Conservation (phyloP, 2,329 filamentous ascomycete genomes). For the Aphanoascus verrucosus region DNA sequence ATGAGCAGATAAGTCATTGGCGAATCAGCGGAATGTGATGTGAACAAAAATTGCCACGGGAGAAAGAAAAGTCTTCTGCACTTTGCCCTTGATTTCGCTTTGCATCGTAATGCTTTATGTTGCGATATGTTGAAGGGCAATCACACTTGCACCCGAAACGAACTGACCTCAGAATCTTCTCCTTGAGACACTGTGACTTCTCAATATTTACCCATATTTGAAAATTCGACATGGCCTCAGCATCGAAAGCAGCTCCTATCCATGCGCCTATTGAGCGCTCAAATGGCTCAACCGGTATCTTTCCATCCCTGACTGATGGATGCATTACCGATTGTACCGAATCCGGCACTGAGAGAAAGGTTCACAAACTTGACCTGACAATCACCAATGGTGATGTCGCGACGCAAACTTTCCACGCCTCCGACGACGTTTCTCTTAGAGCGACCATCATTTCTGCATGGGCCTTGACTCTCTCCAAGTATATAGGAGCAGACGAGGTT, state of each 20-base stretch:
- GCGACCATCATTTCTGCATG: constrained; percentile 48
- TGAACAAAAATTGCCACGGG: no score
- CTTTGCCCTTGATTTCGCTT: no score
- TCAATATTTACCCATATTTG: not conserved
- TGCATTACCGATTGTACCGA: not conserved
- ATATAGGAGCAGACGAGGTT: constrained; percentile 3
- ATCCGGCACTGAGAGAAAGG: not conserved
- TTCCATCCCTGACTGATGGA: constrained; percentile 6
- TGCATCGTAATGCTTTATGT: no score
- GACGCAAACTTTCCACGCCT: constrained; percentile 16
- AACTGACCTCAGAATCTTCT: no score
- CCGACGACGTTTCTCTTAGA: constrained; percentile 52
- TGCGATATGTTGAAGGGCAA: no score
- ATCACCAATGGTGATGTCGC: not conserved
- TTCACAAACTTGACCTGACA: not conserved
- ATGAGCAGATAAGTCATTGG: no score
- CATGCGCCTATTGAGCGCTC: not conserved
- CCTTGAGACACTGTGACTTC: not conserved
- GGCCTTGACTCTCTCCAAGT: not conserved
- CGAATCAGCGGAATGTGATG: no score
- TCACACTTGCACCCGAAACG: no score
- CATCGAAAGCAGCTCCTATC: not conserved
- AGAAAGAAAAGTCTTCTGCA: no score
- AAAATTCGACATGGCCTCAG: not conserved
- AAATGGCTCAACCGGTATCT: not conserved